Base-by-base conservation (phyloP, 2,329 filamentous ascomycete genomes). In the Colletotrichum phormii region DNA sequence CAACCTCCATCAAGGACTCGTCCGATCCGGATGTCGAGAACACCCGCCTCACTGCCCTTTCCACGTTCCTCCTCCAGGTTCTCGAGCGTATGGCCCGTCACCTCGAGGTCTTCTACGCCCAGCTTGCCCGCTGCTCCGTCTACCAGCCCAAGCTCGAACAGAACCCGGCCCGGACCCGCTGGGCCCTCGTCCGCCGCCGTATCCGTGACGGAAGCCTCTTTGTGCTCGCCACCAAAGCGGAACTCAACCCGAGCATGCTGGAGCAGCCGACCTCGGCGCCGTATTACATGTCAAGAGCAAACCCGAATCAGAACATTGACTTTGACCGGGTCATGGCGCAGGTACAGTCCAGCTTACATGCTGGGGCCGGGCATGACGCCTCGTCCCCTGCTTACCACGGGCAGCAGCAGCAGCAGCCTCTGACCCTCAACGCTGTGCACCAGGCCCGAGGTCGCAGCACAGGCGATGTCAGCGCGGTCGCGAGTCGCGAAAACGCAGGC, bases 121-220 rank as follows among this genome's bases (percentile, higher is more conserved):
- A 87, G 72, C 80, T 89, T 4, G 82, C 87, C 0, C 82, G 84
- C 11, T 81, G 84, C 74, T 86, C 85, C 0, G 81, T 89, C 7
- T 88, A 89, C 73, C 83, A 84, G 7, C 87, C 87, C 0, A 84
- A 85, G 70, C 81, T 89, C 6, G 88, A 89, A 76, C 82, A 80
- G 24, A 89, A 88, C 74, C 87, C 88, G 0, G 87, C 87, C 0
- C 81, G 88, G 3, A 84, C 86, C 0, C 80, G 87, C 5, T 89
- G 88, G 87, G 83, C 85, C 29, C 82, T 88, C 1, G 80, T 89
- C 8, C 82, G 84, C 0, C 82, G 84, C 42, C 85, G 83, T 61
- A 82, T 89, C 24, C 80, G 81, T 4, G 86, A 89, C 62, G 87
- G 87, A 0, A 87, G 84, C 0, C 85, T 89, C 74, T 89, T 89